Conservation (phyloP, 2,329 filamentous ascomycete species). For the Pyricularia sp. region DNA sequence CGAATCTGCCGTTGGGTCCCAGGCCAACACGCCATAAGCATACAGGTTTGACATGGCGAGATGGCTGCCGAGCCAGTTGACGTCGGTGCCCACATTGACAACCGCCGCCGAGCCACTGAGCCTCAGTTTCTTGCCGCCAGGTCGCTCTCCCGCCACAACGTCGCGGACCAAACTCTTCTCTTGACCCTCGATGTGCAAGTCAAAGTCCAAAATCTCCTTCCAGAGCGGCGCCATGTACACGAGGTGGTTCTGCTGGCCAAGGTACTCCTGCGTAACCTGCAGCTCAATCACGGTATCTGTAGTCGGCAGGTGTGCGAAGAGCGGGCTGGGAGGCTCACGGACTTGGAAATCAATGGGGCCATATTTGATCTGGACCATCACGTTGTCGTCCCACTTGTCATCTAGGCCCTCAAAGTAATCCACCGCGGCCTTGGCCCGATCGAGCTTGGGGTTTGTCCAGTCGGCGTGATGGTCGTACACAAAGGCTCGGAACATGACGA, state of each 20-base stretch:
- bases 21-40: constrained; percentile 57
- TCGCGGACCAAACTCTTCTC: constrained; percentile 44
- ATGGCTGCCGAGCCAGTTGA: constrained; percentile 61
- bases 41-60: constrained; percentile 65
- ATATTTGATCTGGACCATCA: constrained; percentile 65
- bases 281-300: constrained; percentile 51
- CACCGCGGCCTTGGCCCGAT: constrained; percentile 61
- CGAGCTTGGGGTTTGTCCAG: constrained; percentile 52
- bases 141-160: constrained; percentile 47
- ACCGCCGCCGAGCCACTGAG: constrained; percentile 57
- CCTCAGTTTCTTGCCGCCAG: constrained; percentile 35
- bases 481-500: constrained; percentile 64
- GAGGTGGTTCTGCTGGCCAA: constrained; percentile 60
- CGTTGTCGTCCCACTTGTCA: constrained; percentile 58
- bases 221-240: constrained; percentile 61
- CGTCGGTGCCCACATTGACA: constrained; percentile 56
- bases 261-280: constrained; percentile 59
- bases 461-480: constrained; percentile 53
- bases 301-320: constrained; percentile 43
- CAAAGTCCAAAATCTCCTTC: constrained; percentile 59
- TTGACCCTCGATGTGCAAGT: constrained; percentile 50
- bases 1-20: constrained; percentile 45
- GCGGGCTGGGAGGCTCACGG: constrained; percentile 54
- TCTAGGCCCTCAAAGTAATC: constrained; percentile 58
- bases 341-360: constrained; percentile 69